Percentiles rank a stretch among this genome's conserved stretches.
phyloP scores from a whole-genome alignment of 2,329 filamentous ascomycete genomes.

The Diaporthe citrichinensis region DNA sequence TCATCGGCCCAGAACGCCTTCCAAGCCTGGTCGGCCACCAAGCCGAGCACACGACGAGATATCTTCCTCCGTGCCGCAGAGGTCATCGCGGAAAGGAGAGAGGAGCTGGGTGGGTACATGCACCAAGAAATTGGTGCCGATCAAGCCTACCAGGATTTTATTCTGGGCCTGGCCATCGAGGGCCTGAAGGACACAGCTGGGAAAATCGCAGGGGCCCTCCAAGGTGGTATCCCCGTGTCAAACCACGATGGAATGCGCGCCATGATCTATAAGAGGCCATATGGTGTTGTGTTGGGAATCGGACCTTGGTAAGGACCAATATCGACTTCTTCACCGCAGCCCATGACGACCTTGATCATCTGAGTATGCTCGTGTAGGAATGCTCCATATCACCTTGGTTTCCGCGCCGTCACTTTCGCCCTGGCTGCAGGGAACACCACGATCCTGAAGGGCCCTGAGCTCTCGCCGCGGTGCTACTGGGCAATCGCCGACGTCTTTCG shows the following conservation, averaged over 20 bases:
- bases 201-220: slow-evolving; percentile 51
- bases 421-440: slow-evolving; percentile 47
- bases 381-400: slow-evolving; percentile 46
- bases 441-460: slow-evolving; percentile 52
- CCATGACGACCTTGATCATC: not conserved
- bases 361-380: slow-evolving; percentile 42
- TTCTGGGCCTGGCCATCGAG: not conserved
- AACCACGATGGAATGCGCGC: slow-evolving; percentile 49
- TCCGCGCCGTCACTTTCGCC: slow-evolving; percentile 42
- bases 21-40: not conserved
- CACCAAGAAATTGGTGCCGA: not conserved
- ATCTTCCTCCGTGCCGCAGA: not conserved
- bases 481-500: slow-evolving; percentile 53
- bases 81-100: not conserved
- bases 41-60: not conserved
- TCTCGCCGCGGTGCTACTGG: slow-evolving; percentile 50
- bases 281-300: slow-evolving; percentile 51
- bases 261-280: slow-evolving; percentile 44
- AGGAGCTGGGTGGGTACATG: not conserved
- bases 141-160: not conserved
- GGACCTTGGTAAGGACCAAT: slow-evolving; percentile 47
- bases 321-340: not conserved
- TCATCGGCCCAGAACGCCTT: not conserved
- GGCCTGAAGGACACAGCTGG: slow-evolving; percentile 1
- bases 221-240: slow-evolving; percentile 55